Percentiles rank a stretch among this genome's conserved stretches.
Evolutionary conservation across 805 yeast species (phyloP).

Genomic region (Suhomyces kilbournensis): DNA sequence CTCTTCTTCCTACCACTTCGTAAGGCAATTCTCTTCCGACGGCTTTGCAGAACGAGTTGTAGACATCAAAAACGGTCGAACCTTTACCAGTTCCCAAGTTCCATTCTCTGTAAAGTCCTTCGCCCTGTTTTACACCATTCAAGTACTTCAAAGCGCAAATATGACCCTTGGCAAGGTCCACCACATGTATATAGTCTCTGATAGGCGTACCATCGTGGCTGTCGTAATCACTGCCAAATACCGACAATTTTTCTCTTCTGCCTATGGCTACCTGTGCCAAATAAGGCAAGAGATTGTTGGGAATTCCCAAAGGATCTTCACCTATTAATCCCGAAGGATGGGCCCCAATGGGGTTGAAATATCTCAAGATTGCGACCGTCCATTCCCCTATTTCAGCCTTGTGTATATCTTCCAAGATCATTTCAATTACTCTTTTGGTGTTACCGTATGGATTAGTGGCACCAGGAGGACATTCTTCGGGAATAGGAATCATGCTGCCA

Average conservation of each 20-base stretch:
- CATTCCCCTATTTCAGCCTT: constrained; percentile 39
- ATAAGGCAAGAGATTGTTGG: constrained; percentile 72
- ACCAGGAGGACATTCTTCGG: constrained; percentile 71
- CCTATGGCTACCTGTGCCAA: constrained; percentile 78
- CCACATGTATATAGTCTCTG: constrained; percentile 78
- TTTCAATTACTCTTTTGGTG: constrained; percentile 66
- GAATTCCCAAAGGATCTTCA: constrained; percentile 76
- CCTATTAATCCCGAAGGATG: constrained; percentile 80
- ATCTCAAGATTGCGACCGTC: constrained; percentile 64
- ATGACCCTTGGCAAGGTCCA: constrained; percentile 77
- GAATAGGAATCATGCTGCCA: constrained; percentile 69
- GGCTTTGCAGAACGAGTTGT: constrained; percentile 60
- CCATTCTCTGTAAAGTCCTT: constrained; percentile 71
- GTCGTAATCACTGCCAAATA: constrained; percentile 70
- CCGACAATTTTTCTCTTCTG: constrained; percentile 59
- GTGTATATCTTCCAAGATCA: constrained; percentile 54
- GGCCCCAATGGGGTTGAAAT: constrained; percentile 84
- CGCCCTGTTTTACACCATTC: constrained; percentile 18
- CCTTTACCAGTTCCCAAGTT: constrained; percentile 81
- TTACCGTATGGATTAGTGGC: constrained; percentile 79
- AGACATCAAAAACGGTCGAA: constrained; percentile 72
- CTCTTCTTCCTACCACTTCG: constrained; percentile 64
- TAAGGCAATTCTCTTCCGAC: constrained; percentile 63
- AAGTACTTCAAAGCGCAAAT: constrained; percentile 65
- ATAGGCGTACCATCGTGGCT: constrained; percentile 79